Evolutionary conservation across 202 grass and related monocot genomes (phyloP).

Genomic region (Alloteropsis angusta): DNA sequence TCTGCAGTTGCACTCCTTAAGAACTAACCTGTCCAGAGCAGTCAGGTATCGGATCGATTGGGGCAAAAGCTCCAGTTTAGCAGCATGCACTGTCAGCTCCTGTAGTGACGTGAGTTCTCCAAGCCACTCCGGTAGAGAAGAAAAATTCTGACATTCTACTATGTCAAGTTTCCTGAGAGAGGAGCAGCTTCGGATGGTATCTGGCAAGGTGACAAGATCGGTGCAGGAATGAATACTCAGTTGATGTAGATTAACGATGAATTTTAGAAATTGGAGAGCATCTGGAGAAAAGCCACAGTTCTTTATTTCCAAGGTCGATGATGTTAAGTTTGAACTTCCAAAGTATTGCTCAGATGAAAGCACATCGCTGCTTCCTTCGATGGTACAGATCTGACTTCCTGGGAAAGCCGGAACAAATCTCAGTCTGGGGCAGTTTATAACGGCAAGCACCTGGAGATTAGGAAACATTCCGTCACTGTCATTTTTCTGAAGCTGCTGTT

Average conservation of each 20-base stretch:
- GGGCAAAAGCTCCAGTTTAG: background rate
- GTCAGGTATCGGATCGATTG: background rate
- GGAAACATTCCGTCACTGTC: background rate
- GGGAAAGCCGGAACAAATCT: conserved; percentile 24
- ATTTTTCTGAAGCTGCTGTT: background rate
- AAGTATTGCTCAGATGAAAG: background rate
- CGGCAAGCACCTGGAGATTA: background rate
- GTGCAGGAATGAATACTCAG: background rate
- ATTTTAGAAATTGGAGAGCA: background rate
- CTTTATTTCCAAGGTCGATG: background rate
- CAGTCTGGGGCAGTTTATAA: conserved; percentile 15
- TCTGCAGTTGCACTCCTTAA: background rate
- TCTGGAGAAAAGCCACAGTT: background rate
- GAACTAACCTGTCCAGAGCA: background rate
- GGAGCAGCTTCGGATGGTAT: background rate
- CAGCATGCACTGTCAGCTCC: background rate
- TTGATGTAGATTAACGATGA: background rate
- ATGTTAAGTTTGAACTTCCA: background rate
- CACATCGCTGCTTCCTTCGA: background rate
- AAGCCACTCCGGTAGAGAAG: background rate
- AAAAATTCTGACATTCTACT: conserved; percentile 8
- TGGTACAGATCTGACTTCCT: background rate
- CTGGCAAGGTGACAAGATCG: background rate
- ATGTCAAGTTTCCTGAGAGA: background rate
- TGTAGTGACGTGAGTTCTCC: background rate